Base-by-base conservation (phyloP, 495 filamentous ascomycete genomes). In the Baudoinia panamericana region DNA sequence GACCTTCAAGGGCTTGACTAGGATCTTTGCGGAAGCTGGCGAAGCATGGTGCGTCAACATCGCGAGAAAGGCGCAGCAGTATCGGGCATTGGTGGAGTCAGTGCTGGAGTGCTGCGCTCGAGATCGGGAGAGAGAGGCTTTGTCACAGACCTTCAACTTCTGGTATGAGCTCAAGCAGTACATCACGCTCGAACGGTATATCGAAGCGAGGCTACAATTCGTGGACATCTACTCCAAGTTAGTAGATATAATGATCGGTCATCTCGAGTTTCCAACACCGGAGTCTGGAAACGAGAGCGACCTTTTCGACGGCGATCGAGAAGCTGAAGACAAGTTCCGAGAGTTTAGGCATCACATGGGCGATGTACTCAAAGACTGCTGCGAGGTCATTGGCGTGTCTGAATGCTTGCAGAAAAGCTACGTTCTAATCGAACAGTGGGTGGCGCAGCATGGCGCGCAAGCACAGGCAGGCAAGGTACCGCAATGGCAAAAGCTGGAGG, bases 151-250 rank as follows among this genome's bases (percentile, higher is more conserved):
- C 0, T 96, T 96, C 60, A 73, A 76, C 36, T 96, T 96, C 64
- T 99, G 90, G 90, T 96, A 92, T 59, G 90, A 99, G 58, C 65
- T 99, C 39, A 99, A 99, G 65, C 85, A 93, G 63, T 94, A 93
- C 54, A 67, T 96, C 23, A 82, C 84, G 5, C 61, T 96, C 24
- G 87, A 94, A 5, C 78, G 76, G 43, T 96, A 93, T 54, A 78
- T 76, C n/a, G 70, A 84, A 41, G 80, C 87, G 12, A 73, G 87
- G 21, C 52, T 80, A 38, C 67, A 77, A 40, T 80, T 78, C 47
- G 66, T 78, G 23, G 81, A 86, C 43, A 66, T 93, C 32, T 96
- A 82, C 60, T 78, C 82, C 5, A 74, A 80, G 56, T 65, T 99
- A 22, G 87, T 96, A 32, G 86, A 95, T 57, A 75, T 96, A 53